phyloP scores from a whole-genome alignment of 768 basidiomycete species.

The Lactarius evosmus region DNA sequence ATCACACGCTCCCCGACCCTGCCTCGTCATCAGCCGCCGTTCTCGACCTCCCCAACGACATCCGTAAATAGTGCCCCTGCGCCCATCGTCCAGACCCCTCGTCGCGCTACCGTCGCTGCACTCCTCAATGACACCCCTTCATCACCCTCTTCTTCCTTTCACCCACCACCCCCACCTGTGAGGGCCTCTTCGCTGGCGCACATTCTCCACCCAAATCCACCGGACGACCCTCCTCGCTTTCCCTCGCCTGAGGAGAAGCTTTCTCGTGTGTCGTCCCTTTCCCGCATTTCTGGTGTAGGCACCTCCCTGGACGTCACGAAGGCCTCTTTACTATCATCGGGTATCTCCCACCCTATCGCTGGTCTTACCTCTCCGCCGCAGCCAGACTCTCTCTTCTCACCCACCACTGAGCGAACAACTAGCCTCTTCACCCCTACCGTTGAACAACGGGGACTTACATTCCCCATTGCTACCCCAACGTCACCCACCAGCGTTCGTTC shows the following conservation, averaged over 20 bases:
- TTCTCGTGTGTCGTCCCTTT: slow-evolving; percentile 24
- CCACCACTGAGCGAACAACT: slow-evolving; percentile 12
- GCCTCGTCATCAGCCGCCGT: slow-evolving; percentile 30
- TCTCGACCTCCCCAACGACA: slow-evolving; percentile 33
- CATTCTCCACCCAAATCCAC: slow-evolving; percentile 28
- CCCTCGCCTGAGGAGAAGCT: slow-evolving; percentile 28
- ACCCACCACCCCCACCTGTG: slow-evolving; percentile 17
- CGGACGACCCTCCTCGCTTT: slow-evolving; percentile 24
- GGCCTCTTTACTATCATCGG: slow-evolving; percentile 6
- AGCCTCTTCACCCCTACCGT: slow-evolving; percentile 22
- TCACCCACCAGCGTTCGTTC: slow-evolving; percentile 23
- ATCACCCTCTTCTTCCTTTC: slow-evolving; percentile 28
- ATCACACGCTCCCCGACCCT: slow-evolving; percentile 46
- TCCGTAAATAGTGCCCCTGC: slow-evolving; percentile 40
- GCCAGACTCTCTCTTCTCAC: slow-evolving; percentile 25
- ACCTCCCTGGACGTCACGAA: slow-evolving; percentile 13
- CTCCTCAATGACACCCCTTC: slow-evolving; percentile 63
- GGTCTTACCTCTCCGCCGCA: slow-evolving; percentile 18
- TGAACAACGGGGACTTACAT: slow-evolving; percentile 17
- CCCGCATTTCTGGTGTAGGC: slow-evolving; percentile 10
- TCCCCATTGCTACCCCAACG: slow-evolving; percentile 12
- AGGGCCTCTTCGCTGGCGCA: slow-evolving; percentile 30
- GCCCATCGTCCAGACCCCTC: slow-evolving; percentile 37
- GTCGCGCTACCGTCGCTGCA: slow-evolving; percentile 73
- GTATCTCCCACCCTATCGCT: slow-evolving; percentile 5